These are phyloP conservation scores for Ascochyta rabiei DNA, from an alignment of 2,329 filamentous ascomycete genomes.

Conservation along the genomic window DNA sequence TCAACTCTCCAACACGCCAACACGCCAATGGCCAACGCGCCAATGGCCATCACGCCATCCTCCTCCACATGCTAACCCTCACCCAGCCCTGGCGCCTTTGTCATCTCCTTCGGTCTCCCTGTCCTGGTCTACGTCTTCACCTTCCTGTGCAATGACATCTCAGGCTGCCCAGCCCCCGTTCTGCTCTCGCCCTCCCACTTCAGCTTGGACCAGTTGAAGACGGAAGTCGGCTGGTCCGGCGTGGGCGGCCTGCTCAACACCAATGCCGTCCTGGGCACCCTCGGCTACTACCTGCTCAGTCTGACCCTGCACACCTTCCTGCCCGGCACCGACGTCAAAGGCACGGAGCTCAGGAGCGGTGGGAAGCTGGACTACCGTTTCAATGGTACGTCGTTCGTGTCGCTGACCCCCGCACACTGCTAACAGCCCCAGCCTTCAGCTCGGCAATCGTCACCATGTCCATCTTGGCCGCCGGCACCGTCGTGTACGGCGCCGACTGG, in stretches of 20 bases:
- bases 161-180: slow-evolving; percentile 87
- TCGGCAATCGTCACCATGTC: slow-evolving; percentile 76
- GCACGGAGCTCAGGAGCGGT: slow-evolving; percentile 71
- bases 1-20: too few relatives aligned
- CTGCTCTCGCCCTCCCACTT: slow-evolving; percentile 75
- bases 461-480: slow-evolving; percentile 75
- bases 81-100: slow-evolving; percentile 73
- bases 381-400: slow-evolving; percentile 51
- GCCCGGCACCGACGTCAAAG: slow-evolving; percentile 74
- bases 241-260: slow-evolving; percentile 72
- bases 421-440: slow-evolving; percentile 65
- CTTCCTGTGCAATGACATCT: slow-evolving; percentile 90
- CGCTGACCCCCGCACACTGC: slow-evolving; percentile 3
- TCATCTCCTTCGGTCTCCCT: slow-evolving; percentile 81
- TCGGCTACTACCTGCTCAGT: slow-evolving; percentile 80
- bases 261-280: slow-evolving; percentile 69
- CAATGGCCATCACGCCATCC: background rate
- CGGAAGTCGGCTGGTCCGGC: slow-evolving; percentile 85
- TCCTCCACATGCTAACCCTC: slow-evolving; percentile 17
- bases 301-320: slow-evolving; percentile 76
- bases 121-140: slow-evolving; percentile 77
- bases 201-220: slow-evolving; percentile 73
- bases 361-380: slow-evolving; percentile 82
- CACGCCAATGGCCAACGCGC: too few relatives aligned
- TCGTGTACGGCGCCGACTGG: slow-evolving; percentile 79